These are phyloP conservation scores for Neotropicomus parvogracilis DNA, from an alignment of 1,284 basidiomycete species.

Conservation along the genomic window DNA sequence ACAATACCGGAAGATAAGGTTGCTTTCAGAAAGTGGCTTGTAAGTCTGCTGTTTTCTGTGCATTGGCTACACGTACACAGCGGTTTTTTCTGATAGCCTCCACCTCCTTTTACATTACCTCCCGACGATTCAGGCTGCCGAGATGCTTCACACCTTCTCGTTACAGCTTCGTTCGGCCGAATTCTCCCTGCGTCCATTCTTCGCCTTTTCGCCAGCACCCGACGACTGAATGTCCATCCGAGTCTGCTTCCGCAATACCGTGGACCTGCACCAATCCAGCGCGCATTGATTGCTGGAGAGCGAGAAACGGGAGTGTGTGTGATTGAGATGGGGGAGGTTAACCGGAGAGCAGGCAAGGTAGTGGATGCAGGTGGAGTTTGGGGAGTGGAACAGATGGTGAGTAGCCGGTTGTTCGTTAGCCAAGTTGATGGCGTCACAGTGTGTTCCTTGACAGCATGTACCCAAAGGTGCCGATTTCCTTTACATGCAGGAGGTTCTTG, in stretches of 20 bases:
- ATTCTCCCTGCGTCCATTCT: conserved; percentile 60
- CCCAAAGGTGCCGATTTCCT: conserved; percentile 46
- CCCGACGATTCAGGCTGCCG: conserved; percentile 25
- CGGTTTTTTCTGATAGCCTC: conserved; percentile 37
- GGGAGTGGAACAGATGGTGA: conserved; percentile 41
- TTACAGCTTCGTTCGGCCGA: conserved; percentile 93
- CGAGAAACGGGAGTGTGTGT: conserved; percentile 57
- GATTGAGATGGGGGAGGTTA: conserved; percentile 45
- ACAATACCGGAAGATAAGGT: conserved; percentile 54
- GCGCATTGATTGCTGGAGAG: conserved; percentile 55
- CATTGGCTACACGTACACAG: conserved; percentile 13
- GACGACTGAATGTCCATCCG: conserved; percentile 89
- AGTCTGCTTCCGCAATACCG: conserved; percentile 86
- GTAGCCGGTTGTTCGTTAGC: background rate
- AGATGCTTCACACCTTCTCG: conserved; percentile 52
- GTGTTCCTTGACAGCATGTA: conserved; percentile 15
- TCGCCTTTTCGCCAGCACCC: conserved; percentile 52
- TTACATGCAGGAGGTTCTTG: conserved; percentile 58
- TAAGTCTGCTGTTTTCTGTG: conserved; percentile 25
- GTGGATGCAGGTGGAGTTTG: conserved; percentile 51
- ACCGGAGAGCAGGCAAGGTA: conserved; percentile 37
- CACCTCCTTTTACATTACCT: conserved; percentile 23
- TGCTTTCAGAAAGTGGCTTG: conserved; percentile 57
- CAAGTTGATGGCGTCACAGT: conserved; percentile 61
- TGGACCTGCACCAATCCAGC: conserved; percentile 92